Percentiles rank a stretch among this genome's conserved stretches.
Evolutionary conservation across 495 filamentous ascomycete genomes (phyloP).

Genomic region (Aspergillus nanangensis): DNA sequence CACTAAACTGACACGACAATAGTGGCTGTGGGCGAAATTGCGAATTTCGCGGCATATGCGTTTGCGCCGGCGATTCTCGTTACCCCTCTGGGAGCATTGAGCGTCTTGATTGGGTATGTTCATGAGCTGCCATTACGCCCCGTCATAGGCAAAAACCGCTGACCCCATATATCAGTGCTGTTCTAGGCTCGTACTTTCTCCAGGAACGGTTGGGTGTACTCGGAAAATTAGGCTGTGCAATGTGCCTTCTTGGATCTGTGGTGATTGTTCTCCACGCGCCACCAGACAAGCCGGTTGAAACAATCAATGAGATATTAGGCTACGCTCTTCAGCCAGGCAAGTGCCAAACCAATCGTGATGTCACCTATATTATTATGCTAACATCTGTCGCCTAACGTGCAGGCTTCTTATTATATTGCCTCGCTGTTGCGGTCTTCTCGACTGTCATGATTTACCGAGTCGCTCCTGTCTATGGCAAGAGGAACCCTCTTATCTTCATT

Average conservation of each 20-base stretch:
- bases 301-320: constrained; percentile 79
- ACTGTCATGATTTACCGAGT: constrained; percentile 94
- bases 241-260: constrained; percentile 92
- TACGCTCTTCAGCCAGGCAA: constrained; percentile 88
- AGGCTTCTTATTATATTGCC: constrained; percentile 87
- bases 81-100: constrained; percentile 87
- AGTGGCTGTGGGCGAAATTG: constrained; percentile 83
- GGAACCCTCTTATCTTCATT: constrained; percentile 91
- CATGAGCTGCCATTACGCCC: too few species aligned
- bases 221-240: constrained; percentile 91
- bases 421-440: constrained; percentile 73
- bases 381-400: not conserved
- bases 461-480: constrained; percentile 82
- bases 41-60: constrained; percentile 96
- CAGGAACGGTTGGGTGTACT: constrained; percentile 82
- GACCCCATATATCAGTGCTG: constrained; percentile 50
- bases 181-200: constrained; percentile 90
- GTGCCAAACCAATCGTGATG: constrained; percentile 9
- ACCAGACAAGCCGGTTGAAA: constrained; percentile 83
- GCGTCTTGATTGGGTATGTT: constrained; percentile 81
- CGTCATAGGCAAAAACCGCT: too few species aligned
- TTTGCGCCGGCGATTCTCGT: constrained; percentile 97
- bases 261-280: constrained; percentile 97
- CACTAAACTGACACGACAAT: constrained; percentile 17
- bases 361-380: not conserved